Conservation (phyloP, 768 basidiomycete species). For the Russula olivacea region DNA sequence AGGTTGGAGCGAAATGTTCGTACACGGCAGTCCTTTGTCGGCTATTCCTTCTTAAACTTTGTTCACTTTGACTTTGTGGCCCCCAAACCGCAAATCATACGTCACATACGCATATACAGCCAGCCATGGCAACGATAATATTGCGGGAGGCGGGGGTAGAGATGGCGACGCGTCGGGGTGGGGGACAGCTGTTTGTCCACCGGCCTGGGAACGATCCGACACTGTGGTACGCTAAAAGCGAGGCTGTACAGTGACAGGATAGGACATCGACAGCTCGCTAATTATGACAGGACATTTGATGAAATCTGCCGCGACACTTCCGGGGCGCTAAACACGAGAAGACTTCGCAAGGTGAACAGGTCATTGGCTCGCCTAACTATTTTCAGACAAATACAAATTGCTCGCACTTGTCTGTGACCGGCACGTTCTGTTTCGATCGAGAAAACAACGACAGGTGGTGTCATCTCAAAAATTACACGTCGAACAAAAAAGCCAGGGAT, state of each 20-base stretch:
- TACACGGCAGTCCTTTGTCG: neutral
- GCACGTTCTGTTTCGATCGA: neutral
- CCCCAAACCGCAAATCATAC: neutral
- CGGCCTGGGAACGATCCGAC: neutral
- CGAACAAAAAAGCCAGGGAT: neutral
- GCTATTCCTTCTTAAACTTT: neutral
- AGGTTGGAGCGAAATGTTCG: neutral
- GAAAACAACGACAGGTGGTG: neutral
- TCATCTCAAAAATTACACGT: neutral
- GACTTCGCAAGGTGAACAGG: neutral
- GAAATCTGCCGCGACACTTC: neutral
- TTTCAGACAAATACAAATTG: neutral
- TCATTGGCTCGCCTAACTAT: neutral
- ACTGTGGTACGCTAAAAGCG: neutral
- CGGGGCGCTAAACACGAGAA: neutral
- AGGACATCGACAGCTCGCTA: neutral
- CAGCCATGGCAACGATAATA: neutral
- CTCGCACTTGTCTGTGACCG: neutral
- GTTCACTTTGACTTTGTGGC: neutral
- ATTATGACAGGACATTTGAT: neutral
- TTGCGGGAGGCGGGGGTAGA: neutral
- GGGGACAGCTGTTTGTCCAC: neutral
- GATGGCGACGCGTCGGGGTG: neutral
- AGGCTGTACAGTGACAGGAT: neutral
- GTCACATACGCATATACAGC: neutral